phyloP scores from a whole-genome alignment of 805 yeast species.

The Debaryomyces prosopidis region DNA sequence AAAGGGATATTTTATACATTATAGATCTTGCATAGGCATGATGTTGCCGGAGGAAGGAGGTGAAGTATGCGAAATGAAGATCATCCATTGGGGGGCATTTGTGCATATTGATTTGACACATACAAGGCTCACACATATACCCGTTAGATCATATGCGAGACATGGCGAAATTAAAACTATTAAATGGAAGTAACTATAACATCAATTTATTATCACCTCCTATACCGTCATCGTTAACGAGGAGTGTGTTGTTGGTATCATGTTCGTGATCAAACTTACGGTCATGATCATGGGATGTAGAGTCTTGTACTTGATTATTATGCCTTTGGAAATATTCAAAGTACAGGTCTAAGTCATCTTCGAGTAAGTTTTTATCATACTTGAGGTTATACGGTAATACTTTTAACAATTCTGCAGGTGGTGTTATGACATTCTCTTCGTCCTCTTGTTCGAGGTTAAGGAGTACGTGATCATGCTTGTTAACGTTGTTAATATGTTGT shows the following conservation, averaged over 20 bases:
- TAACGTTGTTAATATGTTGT: conserved; percentile 19
- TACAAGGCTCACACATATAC: too few relatives aligned
- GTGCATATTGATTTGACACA: too few relatives aligned
- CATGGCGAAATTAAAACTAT: not conserved
- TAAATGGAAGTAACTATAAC: conserved; percentile 7
- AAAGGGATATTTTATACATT: too few relatives aligned
- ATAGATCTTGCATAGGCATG: too few relatives aligned
- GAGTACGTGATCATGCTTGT: conserved; percentile 32
- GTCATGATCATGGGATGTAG: conserved; percentile 19
- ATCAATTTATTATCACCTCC: conserved; percentile 24
- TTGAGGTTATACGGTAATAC: conserved; percentile 34
- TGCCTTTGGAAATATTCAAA: conserved; percentile 17
- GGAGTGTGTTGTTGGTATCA: conserved; percentile 7
- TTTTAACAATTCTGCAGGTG: conserved; percentile 19
- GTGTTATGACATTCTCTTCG: conserved; percentile 13
- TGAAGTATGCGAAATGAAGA: too few relatives aligned
- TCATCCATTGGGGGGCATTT: too few relatives aligned
- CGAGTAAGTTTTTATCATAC: conserved; percentile 23
- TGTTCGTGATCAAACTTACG: conserved; percentile 5
- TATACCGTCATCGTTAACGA: conserved; percentile 20
- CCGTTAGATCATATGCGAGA: too few relatives aligned
- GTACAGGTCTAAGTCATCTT: conserved; percentile 27
- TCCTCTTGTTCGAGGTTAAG: conserved; percentile 23
- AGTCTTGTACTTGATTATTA: conserved; percentile 19
- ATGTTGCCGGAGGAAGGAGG: too few relatives aligned